These are phyloP conservation scores for Melastoma candidum DNA, from an alignment of 441 rosid genomes.

Conservation along the genomic window DNA sequence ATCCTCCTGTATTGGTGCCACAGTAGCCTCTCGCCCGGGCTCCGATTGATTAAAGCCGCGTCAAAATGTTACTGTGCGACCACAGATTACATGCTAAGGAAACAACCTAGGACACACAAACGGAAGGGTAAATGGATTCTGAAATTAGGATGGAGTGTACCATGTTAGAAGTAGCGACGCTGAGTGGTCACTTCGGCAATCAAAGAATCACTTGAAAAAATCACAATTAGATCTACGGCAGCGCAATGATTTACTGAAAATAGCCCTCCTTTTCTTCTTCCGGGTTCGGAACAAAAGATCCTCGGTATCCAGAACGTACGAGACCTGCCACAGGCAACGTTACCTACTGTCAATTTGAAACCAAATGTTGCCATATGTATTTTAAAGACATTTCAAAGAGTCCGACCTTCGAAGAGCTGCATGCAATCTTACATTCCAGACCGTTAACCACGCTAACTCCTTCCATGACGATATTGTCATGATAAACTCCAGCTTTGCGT, in stretches of 20 bases:
- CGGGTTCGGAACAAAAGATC: constrained; percentile 54
- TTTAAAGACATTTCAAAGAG: neutral
- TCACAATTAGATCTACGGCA: constrained; percentile 18
- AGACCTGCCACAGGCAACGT: constrained; percentile 44
- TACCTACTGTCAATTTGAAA: constrained; percentile 1
- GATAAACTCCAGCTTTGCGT: constrained; percentile 25
- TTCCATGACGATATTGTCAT: constrained; percentile 42
- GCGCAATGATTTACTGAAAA: constrained; percentile 20
- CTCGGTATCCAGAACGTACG: constrained; percentile 94
- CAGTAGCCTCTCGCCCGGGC: too few species aligned
- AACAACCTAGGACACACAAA: too few species aligned
- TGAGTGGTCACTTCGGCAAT: constrained; percentile 28
- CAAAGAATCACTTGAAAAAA: constrained; percentile 22
- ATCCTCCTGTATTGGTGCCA: too few species aligned
- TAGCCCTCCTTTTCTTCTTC: constrained; percentile 22
- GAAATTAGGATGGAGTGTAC: constrained; percentile 15
- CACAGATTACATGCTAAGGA: too few species aligned
- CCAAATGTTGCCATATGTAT: neutral
- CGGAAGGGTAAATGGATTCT: too few species aligned
- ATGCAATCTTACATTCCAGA: constrained; percentile 88
- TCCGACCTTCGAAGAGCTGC: constrained; percentile 83
- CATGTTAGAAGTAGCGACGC: constrained; percentile 10
- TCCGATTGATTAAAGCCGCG: too few species aligned
- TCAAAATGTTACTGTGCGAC: too few species aligned
- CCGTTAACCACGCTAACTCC: constrained; percentile 60